Evolutionary conservation across 805 yeast genomes (phyloP).

Genomic region (Phaffomyces opuntiae): DNA sequence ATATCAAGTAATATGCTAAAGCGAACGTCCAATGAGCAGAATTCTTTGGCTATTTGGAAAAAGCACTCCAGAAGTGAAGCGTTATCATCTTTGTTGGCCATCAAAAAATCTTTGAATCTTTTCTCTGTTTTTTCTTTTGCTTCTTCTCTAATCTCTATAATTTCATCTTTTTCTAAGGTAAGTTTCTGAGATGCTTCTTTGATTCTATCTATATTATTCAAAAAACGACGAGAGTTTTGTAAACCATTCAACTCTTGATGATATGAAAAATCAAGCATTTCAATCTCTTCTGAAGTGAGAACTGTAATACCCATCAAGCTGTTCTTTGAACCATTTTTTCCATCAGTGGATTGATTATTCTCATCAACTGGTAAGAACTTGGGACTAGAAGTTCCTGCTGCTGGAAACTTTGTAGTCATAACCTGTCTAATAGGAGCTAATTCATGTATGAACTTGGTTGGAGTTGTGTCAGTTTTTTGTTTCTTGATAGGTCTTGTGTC

Average conservation of each 20-base stretch:
- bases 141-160: background rate
- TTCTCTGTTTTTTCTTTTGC: background rate
- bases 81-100: background rate
- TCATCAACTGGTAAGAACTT: background rate
- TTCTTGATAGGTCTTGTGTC: too few species aligned
- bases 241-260: constrained; percentile 1
- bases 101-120: background rate
- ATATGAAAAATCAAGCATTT: constrained; percentile 1
- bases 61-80: background rate
- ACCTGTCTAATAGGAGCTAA: background rate
- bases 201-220: constrained; percentile 1
- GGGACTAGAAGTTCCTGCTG: constrained; percentile 3
- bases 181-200: constrained; percentile 1
- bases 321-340: background rate
- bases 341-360: background rate
- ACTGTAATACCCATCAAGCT: constrained; percentile 3
- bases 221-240: constrained; percentile 2
- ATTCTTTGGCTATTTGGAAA: background rate
- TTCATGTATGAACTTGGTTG: background rate
- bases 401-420: constrained; percentile 3
- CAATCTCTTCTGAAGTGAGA: constrained; percentile 1
- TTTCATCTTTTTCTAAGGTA: background rate
- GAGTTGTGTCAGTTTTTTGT: too few species aligned
- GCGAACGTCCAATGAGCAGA: constrained; percentile 1
- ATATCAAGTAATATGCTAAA: background rate